Evolutionary conservation across 192 early-diverging fungal species (phyloP).

Genomic region (Umbelopsis isabellina): DNA sequence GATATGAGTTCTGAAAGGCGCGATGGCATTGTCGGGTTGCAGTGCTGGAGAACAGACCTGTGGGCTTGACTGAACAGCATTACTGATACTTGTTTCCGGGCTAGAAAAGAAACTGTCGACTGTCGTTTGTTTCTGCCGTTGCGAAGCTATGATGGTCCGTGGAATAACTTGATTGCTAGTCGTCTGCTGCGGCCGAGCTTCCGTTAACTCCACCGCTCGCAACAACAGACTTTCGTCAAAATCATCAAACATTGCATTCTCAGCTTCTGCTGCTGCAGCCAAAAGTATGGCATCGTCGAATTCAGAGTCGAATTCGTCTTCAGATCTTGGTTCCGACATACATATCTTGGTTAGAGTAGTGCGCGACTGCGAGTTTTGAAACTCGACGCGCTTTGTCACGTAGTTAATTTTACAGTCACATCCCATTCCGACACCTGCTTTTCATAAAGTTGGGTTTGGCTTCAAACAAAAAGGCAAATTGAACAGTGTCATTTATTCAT

Average conservation of each 20-base stretch:
- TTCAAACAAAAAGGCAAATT: not conserved
- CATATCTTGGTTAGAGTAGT: not conserved
- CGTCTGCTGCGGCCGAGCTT: not conserved
- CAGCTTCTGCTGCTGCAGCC: constrained; percentile 1
- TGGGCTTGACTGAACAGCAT: not conserved
- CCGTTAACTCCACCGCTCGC: not conserved
- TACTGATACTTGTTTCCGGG: not conserved
- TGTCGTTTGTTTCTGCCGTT: not conserved
- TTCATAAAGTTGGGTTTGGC: no score
- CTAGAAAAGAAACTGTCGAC: not conserved
- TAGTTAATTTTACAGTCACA: not conserved
- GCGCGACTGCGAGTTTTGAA: not conserved
- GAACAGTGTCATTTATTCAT: not conserved
- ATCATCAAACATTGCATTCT: constrained; percentile 12
- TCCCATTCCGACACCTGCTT: not conserved
- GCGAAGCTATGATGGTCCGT: not conserved
- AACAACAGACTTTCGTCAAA: constrained; percentile 15
- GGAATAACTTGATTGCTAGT: not conserved
- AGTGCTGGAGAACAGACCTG: not conserved
- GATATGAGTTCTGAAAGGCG: not conserved
- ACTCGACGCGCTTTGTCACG: not conserved
- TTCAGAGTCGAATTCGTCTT: constrained; percentile 9
- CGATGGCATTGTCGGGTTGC: no score
- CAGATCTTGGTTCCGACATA: constrained; percentile 6
- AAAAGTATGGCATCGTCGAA: constrained; percentile 1